These are phyloP conservation scores for Angophora floribunda DNA, from an alignment of 345 rosid species.

Conservation along the genomic window DNA sequence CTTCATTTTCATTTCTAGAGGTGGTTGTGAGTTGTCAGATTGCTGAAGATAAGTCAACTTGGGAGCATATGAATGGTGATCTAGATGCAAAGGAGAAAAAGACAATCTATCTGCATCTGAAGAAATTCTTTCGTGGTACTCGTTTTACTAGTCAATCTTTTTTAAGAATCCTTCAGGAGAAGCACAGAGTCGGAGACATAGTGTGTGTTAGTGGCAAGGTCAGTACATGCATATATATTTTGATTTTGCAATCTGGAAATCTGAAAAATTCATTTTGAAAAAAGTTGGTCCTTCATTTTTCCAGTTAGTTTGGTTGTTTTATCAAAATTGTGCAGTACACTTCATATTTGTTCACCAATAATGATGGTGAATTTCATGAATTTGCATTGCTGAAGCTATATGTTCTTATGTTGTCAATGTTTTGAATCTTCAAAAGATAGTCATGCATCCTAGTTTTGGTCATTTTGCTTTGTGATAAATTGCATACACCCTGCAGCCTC, in stretches of 20 bases:
- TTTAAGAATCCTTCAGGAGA: constrained; percentile 52
- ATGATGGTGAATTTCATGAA: background rate
- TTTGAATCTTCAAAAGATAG: background rate
- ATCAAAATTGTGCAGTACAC: background rate
- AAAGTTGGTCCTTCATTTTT: background rate
- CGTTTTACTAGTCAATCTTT: constrained; percentile 68
- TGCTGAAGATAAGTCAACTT: constrained; percentile 16
- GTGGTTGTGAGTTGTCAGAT: constrained; percentile 78
- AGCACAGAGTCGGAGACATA: constrained; percentile 56
- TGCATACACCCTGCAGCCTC: background rate
- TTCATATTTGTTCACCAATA: background rate
- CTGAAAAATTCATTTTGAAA: background rate
- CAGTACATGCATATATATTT: background rate
- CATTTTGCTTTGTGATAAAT: background rate
- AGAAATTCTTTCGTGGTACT: constrained; percentile 77
- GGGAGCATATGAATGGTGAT: constrained; percentile 10
- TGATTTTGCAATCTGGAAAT: background rate
- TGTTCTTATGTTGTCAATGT: background rate
- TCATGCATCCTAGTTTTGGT: background rate
- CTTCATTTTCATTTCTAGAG: constrained; percentile 67
- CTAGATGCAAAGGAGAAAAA: constrained; percentile 16
- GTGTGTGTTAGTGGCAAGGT: constrained; percentile 93
- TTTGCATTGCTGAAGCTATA: background rate
- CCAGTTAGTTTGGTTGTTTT: background rate
- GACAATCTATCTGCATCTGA: constrained; percentile 71